Conservation (phyloP, 2,329 filamentous ascomycete genomes). For the Capronia coronata region DNA sequence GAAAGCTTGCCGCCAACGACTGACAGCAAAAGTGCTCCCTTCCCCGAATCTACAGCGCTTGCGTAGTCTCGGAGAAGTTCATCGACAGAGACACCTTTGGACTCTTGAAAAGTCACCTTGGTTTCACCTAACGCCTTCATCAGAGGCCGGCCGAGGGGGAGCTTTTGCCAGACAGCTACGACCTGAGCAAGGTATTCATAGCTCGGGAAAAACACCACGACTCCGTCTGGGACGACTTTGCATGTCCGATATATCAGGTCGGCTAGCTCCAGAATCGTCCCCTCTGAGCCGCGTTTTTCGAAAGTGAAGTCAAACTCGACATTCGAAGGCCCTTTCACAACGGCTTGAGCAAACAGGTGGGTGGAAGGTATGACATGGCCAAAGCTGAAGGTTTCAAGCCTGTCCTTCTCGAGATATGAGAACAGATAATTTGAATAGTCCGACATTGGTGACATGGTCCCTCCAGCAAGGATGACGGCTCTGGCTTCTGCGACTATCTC, state of each 20-base stretch:
- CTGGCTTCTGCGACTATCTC: slow-evolving; percentile 78
- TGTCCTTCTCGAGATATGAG: slow-evolving; percentile 57
- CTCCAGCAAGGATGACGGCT: slow-evolving; percentile 83
- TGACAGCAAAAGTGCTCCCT: slow-evolving; percentile 75
- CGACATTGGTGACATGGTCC: slow-evolving; percentile 95
- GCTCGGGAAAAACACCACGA: slow-evolving; percentile 93
- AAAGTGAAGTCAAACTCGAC: slow-evolving; percentile 79
- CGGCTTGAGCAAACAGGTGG: slow-evolving; percentile 71
- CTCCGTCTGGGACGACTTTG: slow-evolving; percentile 71
- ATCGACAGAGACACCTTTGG: slow-evolving; percentile 50
- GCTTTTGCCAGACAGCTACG: slow-evolving; percentile 54
- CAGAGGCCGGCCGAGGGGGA: slow-evolving; percentile 20
- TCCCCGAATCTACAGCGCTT: slow-evolving; percentile 53
- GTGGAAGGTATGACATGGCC: slow-evolving; percentile 83
- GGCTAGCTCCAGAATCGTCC: slow-evolving; percentile 69
- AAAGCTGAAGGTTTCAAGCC: slow-evolving; percentile 77
- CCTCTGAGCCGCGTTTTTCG: slow-evolving; percentile 61
- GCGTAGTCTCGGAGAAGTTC: slow-evolving; percentile 68
- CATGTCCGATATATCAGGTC: slow-evolving; percentile 65
- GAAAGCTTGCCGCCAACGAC: slow-evolving; percentile 93
- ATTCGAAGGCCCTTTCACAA: slow-evolving; percentile 48
- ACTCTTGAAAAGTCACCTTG: slow-evolving; percentile 57
- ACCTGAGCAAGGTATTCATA: slow-evolving; percentile 84
- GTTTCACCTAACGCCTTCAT: slow-evolving; percentile 32
- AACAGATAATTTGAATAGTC: slow-evolving; percentile 87